Evolutionary conservation across 2,329 filamentous ascomycete genomes (phyloP).

Genomic region (Dactylella cylindrospora): DNA sequence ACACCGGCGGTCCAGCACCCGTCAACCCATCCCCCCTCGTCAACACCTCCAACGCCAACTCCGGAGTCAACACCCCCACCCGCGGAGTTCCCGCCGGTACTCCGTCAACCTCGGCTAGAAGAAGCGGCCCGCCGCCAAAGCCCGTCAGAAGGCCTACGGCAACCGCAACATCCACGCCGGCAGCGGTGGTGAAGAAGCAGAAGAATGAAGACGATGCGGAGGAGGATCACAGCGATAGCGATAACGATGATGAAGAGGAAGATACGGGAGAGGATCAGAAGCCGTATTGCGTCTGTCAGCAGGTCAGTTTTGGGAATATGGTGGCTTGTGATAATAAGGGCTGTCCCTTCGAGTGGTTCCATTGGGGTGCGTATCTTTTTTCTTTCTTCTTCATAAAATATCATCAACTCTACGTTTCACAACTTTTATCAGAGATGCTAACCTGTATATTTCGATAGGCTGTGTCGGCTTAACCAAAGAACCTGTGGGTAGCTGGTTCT

Average conservation of each 20-base stretch:
- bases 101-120: conserved; percentile 10
- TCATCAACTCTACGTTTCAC: background rate
- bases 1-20: conserved; percentile 26
- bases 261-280: conserved; percentile 74
- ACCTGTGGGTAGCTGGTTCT: conserved; percentile 42
- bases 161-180: too few relatives aligned
- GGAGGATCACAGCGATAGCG: conserved; percentile 41
- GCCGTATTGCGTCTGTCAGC: conserved; percentile 79
- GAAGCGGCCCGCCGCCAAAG: conserved; percentile 33
- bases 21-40: conserved; percentile 37
- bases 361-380: conserved; percentile 52
- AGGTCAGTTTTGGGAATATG: conserved; percentile 84
- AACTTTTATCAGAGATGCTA: background rate
- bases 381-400: background rate
- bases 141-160: conserved; percentile 27
- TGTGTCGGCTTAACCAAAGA: conserved; percentile 42
- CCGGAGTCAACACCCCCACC: conserved; percentile 32
- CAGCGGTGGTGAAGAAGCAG: conserved; percentile 12
- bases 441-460: conserved; percentile 6
- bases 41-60: conserved; percentile 34
- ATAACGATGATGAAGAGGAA: conserved; percentile 62
- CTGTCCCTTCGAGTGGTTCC: conserved; percentile 84
- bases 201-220: conserved; percentile 40
- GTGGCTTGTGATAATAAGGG: conserved; percentile 83
- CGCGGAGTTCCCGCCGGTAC: conserved; percentile 18